Conservation (phyloP, 2,329 filamentous ascomycete genomes). For the Sclerotinia subarctica region DNA sequence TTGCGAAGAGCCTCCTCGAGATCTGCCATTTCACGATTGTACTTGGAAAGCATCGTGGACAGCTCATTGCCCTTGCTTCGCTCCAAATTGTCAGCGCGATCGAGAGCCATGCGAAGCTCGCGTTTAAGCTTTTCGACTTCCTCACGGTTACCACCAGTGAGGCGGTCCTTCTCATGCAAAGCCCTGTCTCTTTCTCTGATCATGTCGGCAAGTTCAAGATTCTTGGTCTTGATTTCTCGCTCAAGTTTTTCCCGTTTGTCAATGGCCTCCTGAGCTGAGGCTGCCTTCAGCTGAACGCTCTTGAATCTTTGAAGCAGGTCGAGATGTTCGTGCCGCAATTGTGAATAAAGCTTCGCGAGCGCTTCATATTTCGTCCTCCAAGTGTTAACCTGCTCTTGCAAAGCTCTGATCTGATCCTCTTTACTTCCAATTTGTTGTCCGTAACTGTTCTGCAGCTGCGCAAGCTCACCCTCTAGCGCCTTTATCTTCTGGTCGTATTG, state of each 20-base stretch:
- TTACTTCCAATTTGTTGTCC: constrained; percentile 83
- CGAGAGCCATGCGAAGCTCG: constrained; percentile 86
- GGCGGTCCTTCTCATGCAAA: constrained; percentile 85
- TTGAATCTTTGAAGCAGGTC: constrained; percentile 97
- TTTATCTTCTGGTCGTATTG: constrained; percentile 96
- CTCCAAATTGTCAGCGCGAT: constrained; percentile 88
- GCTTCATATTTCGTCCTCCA: constrained; percentile 98
- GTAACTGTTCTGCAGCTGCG: constrained; percentile 76
- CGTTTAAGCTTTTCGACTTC: constrained; percentile 93
- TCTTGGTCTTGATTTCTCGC: constrained; percentile 98
- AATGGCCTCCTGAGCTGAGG: constrained; percentile 94
- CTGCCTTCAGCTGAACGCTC: constrained; percentile 90
- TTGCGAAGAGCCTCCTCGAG: constrained; percentile 86
- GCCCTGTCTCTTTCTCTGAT: constrained; percentile 94
- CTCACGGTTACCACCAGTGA: constrained; percentile 83
- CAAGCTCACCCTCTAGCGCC: constrained; percentile 81
- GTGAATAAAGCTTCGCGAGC: constrained; percentile 93
- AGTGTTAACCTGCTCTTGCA: constrained; percentile 96
- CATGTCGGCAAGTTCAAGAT: constrained; percentile 97
- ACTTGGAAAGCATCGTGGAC: constrained; percentile 89
- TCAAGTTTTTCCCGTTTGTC: constrained; percentile 92
- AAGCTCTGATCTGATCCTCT: constrained; percentile 86
- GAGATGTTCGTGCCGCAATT: constrained; percentile 90
- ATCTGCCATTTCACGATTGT: constrained; percentile 96
- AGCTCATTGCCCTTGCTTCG: constrained; percentile 92